Base-by-base conservation (phyloP, 495 filamentous ascomycete genomes). In the Daldinia bambusicola region DNA sequence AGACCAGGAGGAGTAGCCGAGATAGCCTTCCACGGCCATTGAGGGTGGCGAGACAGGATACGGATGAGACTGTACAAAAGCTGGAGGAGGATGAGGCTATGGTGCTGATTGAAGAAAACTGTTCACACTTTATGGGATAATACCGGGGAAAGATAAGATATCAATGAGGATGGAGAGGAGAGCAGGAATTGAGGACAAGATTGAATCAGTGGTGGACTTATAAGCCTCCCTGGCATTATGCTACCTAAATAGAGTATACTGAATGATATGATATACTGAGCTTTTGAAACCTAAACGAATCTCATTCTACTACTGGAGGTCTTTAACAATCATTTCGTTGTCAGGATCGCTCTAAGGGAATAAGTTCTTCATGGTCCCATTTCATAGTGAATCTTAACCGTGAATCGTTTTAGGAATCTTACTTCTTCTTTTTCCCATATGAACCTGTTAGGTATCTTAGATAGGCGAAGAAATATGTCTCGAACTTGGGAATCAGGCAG, bases 1-100 rank as follows among this genome's bases (percentile, higher is more conserved):
- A 58, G 31, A 55, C 56, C 13, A 56, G 66, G n/a, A 55, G 61
- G 18, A 63, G 62, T 10, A 48, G 66, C 31, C 30, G 37, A 40
- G 55, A 62, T 12, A 45, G 18, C 18, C n/a, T 10, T 18, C 36
- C n/a, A n/a, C 36, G 30, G 16, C 37, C 45, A 9, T 36, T 51
- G 7, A 13, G 5, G 1, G 51, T 31, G 4, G 16, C 38, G 1
- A 51, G 55, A 37, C 34, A 51, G 20, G 34, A 50, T 40, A 64
- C 7, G 51, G 7, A 53, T 14, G 50, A 61, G 20, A 56, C 60
- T 51, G 14, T 61, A 55, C 22, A 20, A 20, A 61, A 4, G 6
- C 20, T 31, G 2, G 45, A 14, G 6, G n/a, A 30, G 9, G 26
- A 5, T 6, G 4, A 53, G 16, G 10, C 5, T 22, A 20, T 8